Evolutionary conservation across 495 filamentous ascomycete species (phyloP).

Genomic region (Daldinia concentrica): DNA sequence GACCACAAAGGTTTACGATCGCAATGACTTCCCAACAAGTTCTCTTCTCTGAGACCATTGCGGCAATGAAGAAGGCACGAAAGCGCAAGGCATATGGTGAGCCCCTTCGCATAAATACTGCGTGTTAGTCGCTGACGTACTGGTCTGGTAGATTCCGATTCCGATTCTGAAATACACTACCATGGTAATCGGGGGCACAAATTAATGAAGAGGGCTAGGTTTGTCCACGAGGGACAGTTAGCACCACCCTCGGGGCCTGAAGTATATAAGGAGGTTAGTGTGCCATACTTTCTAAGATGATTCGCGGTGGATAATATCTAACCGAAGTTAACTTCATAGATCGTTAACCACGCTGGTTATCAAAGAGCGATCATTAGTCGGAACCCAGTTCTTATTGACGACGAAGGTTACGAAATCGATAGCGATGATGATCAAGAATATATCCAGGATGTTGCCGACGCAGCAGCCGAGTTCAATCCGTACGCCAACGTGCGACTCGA

Average conservation of each 20-base stretch:
- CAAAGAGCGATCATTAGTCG: conserved; percentile 82
- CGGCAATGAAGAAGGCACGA: conserved; percentile 77
- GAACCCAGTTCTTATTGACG: conserved; percentile 80
- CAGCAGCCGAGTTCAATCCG: conserved; percentile 80
- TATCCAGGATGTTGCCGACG: conserved; percentile 68
- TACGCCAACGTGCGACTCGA: conserved; percentile 84
- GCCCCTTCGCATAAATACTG: conserved; percentile 17
- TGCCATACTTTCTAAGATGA: conserved; percentile 15
- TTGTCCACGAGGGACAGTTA: conserved; percentile 79
- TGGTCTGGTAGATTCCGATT: conserved; percentile 73
- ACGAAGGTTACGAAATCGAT: conserved; percentile 85
- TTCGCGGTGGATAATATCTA: not conserved
- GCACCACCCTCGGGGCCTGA: conserved; percentile 73
- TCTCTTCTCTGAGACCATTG: conserved; percentile 75
- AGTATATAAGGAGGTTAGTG: conserved; percentile 83
- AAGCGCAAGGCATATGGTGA: conserved; percentile 69
- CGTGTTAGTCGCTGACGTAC: conserved; percentile 20
- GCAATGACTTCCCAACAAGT: conserved; percentile 77
- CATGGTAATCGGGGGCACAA: conserved; percentile 93
- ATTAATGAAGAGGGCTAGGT: conserved; percentile 81
- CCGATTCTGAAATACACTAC: conserved; percentile 81
- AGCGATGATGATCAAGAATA: conserved; percentile 79
- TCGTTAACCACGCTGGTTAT: conserved; percentile 85
- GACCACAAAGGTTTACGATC: conserved; percentile 29
- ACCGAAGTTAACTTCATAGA: conserved; percentile 57